These are phyloP conservation scores for Sindora glabra DNA, from an alignment of 306 rosid species.

Conservation along the genomic window DNA sequence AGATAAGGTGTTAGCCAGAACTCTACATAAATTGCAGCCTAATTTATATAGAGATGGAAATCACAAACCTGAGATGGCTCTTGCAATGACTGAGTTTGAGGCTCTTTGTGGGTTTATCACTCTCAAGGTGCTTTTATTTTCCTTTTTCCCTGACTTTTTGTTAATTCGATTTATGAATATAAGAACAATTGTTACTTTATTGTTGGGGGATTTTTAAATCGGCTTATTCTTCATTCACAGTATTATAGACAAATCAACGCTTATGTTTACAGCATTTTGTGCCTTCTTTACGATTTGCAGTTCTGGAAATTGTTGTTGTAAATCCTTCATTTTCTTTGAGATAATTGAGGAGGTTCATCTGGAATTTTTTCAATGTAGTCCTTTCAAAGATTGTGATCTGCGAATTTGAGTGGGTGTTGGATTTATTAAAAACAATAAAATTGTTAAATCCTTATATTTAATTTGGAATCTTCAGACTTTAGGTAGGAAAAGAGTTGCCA, in stretches of 20 bases:
- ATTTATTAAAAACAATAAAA: neutral
- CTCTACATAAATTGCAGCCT: slow-evolving; percentile 66
- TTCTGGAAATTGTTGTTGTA: too few species aligned
- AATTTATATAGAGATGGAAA: slow-evolving; percentile 71
- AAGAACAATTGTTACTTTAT: too few species aligned
- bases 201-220: too few species aligned
- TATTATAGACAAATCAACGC: neutral
- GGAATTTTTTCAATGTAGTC: too few species aligned
- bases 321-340: too few species aligned
- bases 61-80: slow-evolving; percentile 98
- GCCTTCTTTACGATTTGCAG: too few species aligned
- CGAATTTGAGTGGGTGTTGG: neutral
- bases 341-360: too few species aligned
- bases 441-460: neutral
- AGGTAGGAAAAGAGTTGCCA: slow-evolving; percentile 14
- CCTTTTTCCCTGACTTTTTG: too few species aligned
- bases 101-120: slow-evolving; percentile 88
- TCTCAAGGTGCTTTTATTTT: slow-evolving; percentile 41
- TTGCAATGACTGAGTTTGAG: slow-evolving; percentile 71
- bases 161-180: too few species aligned
- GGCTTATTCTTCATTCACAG: too few species aligned
- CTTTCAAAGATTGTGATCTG: neutral
- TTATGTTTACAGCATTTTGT: slow-evolving; percentile 19
- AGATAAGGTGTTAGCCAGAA: slow-evolving; percentile 76
- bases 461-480: neutral